Evolutionary conservation across 2,329 filamentous ascomycete species (phyloP).

Genomic region (Fusarium sp.): DNA sequence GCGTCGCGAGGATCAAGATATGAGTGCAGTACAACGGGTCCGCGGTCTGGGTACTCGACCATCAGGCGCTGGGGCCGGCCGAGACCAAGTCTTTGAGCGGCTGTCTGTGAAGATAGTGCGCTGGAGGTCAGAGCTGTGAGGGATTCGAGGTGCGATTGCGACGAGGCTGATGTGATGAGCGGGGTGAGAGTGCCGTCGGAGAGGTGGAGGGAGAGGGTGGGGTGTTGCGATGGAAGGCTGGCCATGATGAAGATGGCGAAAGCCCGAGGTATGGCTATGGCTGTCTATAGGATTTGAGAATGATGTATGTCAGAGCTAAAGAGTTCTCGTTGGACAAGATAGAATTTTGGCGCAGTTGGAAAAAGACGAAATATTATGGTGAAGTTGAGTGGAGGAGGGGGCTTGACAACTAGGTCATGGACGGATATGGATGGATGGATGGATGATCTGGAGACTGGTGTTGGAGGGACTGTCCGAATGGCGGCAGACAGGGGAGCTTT

Average conservation of each 20-base stretch:
- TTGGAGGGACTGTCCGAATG: slow-evolving; percentile 13
- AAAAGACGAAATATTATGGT: slow-evolving; percentile 17
- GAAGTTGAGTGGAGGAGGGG: slow-evolving; percentile 28
- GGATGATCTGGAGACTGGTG: slow-evolving; percentile 28
- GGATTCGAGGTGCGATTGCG: slow-evolving; percentile 58
- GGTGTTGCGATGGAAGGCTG: slow-evolving; percentile 60
- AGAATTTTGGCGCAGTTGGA: slow-evolving; percentile 7
- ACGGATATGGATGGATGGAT: slow-evolving; percentile 16
- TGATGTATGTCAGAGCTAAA: not conserved
- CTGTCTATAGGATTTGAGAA: not conserved
- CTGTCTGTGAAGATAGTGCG: slow-evolving; percentile 64
- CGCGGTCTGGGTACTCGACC: slow-evolving; percentile 63
- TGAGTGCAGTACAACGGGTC: slow-evolving; percentile 57
- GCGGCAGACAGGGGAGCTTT: slow-evolving; percentile 22
- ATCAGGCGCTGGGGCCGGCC: slow-evolving; percentile 67
- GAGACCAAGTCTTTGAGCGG: slow-evolving; percentile 63
- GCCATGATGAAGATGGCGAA: slow-evolving; percentile 47
- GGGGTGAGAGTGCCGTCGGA: slow-evolving; percentile 67
- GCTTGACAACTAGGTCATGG: slow-evolving; percentile 25
- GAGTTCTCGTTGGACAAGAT: not conserved
- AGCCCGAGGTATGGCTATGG: slow-evolving; percentile 10
- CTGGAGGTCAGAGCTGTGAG: slow-evolving; percentile 64
- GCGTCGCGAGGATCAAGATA: slow-evolving; percentile 57
- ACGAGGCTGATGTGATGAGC: slow-evolving; percentile 64
- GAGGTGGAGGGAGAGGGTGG: slow-evolving; percentile 65